phyloP scores from a whole-genome alignment of 2,329 filamentous ascomycete species.

The Phyllosticta citribraziliensis region DNA sequence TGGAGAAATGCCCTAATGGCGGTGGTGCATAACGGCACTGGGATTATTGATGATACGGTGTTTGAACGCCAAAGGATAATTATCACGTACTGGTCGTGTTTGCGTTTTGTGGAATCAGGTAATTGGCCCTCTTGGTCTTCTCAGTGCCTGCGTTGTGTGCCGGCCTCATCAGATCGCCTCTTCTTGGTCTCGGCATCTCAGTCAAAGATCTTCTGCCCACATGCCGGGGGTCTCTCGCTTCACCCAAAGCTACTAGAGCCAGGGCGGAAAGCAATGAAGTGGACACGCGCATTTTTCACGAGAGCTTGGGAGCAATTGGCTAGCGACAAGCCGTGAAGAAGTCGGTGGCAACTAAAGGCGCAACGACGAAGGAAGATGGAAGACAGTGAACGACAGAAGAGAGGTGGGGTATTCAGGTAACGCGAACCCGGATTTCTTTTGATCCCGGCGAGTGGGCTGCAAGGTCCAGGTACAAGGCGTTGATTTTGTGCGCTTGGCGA shows the following conservation, averaged over 20 bases:
- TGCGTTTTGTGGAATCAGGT: slow-evolving; percentile 32
- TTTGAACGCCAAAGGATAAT: too few relatives aligned
- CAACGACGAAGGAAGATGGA: too few relatives aligned
- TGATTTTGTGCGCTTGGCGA: neutral
- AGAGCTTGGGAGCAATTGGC: too few relatives aligned
- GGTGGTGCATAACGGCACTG: neutral
- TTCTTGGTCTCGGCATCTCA: slow-evolving; percentile 19
- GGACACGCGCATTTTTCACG: neutral
- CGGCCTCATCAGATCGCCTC: slow-evolving; percentile 15
- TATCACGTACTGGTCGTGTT: slow-evolving; percentile 26
- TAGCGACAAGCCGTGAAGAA: too few relatives aligned
- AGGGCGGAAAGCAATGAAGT: neutral
- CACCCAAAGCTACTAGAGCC: neutral
- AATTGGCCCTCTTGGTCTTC: slow-evolving; percentile 3
- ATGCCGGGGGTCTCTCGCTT: slow-evolving; percentile 12
- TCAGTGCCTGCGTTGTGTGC: neutral
- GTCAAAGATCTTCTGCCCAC: neutral
- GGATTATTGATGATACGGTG: too few relatives aligned
- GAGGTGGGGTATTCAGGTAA: neutral
- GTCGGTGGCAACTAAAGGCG: neutral
- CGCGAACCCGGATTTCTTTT: neutral
- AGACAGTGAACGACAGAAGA: neutral
- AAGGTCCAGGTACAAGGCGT: neutral
- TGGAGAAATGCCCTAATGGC: slow-evolving; percentile 23
- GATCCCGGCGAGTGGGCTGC: neutral